Evolutionary conservation across 768 basidiomycete species (phyloP).

Genomic region (Termitomyces sp.): DNA sequence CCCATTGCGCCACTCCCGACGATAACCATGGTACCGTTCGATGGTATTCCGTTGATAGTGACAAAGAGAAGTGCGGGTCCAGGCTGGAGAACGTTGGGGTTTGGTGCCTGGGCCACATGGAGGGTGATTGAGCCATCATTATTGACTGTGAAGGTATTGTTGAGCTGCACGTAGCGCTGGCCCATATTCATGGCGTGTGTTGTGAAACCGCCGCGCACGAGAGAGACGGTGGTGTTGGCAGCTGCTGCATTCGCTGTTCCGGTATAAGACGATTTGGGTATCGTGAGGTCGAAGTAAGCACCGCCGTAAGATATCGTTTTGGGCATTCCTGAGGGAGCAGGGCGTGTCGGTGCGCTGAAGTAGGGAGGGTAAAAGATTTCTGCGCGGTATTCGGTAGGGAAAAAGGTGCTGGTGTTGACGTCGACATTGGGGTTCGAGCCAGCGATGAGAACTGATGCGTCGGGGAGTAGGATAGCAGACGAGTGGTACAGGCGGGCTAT

Average conservation of each 20-base stretch:
- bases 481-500: conserved; percentile 84
- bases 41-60: conserved; percentile 70
- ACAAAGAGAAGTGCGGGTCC: conserved; percentile 73
- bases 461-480: conserved; percentile 69
- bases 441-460: conserved; percentile 79
- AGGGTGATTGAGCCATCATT: conserved; percentile 69
- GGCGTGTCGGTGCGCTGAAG: conserved; percentile 66
- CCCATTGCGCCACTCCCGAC: conserved; percentile 66
- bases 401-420: conserved; percentile 54
- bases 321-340: conserved; percentile 66
- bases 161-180: conserved; percentile 69
- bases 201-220: conserved; percentile 80
- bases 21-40: conserved; percentile 59
- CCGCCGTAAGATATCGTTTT: conserved; percentile 81
- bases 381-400: conserved; percentile 74
- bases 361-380: conserved; percentile 95
- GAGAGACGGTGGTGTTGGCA: conserved; percentile 66
- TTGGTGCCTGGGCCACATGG: conserved; percentile 79
- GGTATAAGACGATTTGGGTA: conserved; percentile 62
- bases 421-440: conserved; percentile 95
- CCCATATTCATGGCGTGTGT: conserved; percentile 90
- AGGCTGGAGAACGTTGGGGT: conserved; percentile 81
- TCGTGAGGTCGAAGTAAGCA: conserved; percentile 61
- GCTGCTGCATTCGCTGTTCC: conserved; percentile 67
- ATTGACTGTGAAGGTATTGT: conserved; percentile 71